Evolutionary conservation across 1,284 basidiomycete genomes (phyloP).

Genomic region (Omphalotus olearius): DNA sequence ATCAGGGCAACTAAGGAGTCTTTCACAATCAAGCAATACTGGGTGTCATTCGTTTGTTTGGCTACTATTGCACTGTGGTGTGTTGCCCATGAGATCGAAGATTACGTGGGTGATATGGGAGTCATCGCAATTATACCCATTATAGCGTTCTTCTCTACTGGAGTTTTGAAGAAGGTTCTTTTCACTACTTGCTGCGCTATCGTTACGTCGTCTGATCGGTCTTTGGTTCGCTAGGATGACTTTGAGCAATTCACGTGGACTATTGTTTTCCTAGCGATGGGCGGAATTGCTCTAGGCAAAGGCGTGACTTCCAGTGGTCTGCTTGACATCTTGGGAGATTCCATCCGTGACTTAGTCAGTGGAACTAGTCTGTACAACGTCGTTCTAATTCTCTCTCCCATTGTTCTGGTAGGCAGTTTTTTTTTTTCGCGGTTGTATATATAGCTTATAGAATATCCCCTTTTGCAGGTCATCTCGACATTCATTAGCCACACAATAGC

Average conservation of each 20-base stretch:
- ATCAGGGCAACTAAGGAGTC: constrained; percentile 78
- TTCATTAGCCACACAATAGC: constrained; percentile 98
- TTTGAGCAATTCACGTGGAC: constrained; percentile 95
- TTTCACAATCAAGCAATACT: constrained; percentile 87
- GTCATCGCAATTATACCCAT: constrained; percentile 94
- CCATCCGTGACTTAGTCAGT: constrained; percentile 68
- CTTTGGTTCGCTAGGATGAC: constrained; percentile 61
- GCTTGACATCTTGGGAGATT: constrained; percentile 69
- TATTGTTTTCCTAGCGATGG: constrained; percentile 97
- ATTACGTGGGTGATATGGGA: constrained; percentile 91
- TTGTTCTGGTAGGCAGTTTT: constrained; percentile 73
- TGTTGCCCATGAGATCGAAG: constrained; percentile 79
- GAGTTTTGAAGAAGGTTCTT: constrained; percentile 86
- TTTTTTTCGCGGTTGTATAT: not conserved
- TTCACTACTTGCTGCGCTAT: not conserved
- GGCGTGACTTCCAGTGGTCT: constrained; percentile 91
- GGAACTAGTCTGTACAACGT: constrained; percentile 79
- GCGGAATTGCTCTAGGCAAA: constrained; percentile 94
- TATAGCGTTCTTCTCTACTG: constrained; percentile 92
- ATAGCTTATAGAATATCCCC: constrained; percentile 13
- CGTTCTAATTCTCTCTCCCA: constrained; percentile 76
- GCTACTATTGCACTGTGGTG: constrained; percentile 92
- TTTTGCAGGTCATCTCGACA: constrained; percentile 68
- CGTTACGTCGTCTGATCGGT: not conserved
- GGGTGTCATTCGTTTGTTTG: constrained; percentile 84